A percentile compares a stretch with the other conserved stretches of the same genome.
phyloP scores from a whole-genome alignment of 306 rosid species.

The Canavalia gladiata region DNA sequence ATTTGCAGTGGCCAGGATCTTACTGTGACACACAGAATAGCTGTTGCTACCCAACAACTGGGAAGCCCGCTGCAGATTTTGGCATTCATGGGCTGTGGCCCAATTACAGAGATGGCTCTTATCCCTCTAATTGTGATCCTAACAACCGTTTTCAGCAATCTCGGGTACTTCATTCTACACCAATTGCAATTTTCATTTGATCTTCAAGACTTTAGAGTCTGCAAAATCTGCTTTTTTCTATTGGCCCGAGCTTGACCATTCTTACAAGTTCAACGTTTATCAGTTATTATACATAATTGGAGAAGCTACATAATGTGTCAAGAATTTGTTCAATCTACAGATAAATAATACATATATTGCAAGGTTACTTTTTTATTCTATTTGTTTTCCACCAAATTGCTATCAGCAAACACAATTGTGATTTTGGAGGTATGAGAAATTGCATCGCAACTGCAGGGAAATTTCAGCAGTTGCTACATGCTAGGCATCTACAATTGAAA shows the following conservation, averaged over 20 bases:
- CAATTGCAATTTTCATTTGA: neutral
- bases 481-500: too few species aligned
- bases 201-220: too few species aligned
- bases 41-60: slow-evolving; percentile 63
- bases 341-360: neutral
- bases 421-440: too few species aligned
- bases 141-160: slow-evolving; percentile 56
- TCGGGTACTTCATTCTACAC: slow-evolving; percentile 44
- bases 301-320: neutral
- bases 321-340: neutral
- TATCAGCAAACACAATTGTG: too few species aligned
- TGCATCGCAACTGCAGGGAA: too few species aligned
- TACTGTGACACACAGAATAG: slow-evolving; percentile 61
- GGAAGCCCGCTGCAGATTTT: slow-evolving; percentile 66
- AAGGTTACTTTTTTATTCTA: too few species aligned
- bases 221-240: too few species aligned
- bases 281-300: neutral
- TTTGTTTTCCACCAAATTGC: too few species aligned
- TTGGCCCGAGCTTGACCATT: too few species aligned
- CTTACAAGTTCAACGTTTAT: too few species aligned
- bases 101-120: slow-evolving; percentile 52
- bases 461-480: too few species aligned
- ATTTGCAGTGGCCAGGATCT: slow-evolving; percentile 67
- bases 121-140: slow-evolving; percentile 63
- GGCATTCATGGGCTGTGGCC: slow-evolving; percentile 74